A percentile compares a stretch with the other conserved stretches of the same genome.
phyloP scores from a whole-genome alignment of 1,139 yeast species.

The Blastobotrys capitulatus region DNA sequence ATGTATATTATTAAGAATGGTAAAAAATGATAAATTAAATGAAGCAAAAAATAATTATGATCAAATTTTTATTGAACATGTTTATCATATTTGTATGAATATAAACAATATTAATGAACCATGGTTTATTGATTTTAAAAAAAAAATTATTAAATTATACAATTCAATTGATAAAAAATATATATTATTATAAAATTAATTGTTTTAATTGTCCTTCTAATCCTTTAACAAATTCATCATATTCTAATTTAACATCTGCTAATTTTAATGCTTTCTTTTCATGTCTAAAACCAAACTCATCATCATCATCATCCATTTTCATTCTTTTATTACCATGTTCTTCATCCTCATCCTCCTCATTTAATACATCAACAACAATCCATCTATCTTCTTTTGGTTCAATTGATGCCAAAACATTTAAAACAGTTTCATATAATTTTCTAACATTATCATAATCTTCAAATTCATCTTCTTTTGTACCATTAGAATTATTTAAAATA shows the following conservation, averaged over 20 bases:
- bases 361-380: constrained; percentile 23
- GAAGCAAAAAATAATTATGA: too few species aligned
- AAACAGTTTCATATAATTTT: constrained; percentile 23
- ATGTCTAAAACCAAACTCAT: constrained; percentile 17
- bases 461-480: not conserved
- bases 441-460: constrained; percentile 1
- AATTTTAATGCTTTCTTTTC: constrained; percentile 18
- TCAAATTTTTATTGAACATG: too few species aligned
- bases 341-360: not conserved
- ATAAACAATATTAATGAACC: too few species aligned
- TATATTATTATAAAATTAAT: constrained; percentile 1
- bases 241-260: constrained; percentile 19
- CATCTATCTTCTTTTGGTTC: constrained; percentile 27
- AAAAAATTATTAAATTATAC: not conserved
- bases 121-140: too few species aligned
- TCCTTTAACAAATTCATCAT: constrained; percentile 14
- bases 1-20: not conserved
- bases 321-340: constrained; percentile 1
- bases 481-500: not conserved
- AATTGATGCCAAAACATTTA: constrained; percentile 29
- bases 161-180: not conserved
- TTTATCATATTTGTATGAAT: too few species aligned
- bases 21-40: too few species aligned
- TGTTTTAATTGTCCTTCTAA: constrained; percentile 6
- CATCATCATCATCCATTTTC: constrained; percentile 3